Base-by-base conservation (phyloP, 805 yeast species). In the Starmerella roubikii region DNA sequence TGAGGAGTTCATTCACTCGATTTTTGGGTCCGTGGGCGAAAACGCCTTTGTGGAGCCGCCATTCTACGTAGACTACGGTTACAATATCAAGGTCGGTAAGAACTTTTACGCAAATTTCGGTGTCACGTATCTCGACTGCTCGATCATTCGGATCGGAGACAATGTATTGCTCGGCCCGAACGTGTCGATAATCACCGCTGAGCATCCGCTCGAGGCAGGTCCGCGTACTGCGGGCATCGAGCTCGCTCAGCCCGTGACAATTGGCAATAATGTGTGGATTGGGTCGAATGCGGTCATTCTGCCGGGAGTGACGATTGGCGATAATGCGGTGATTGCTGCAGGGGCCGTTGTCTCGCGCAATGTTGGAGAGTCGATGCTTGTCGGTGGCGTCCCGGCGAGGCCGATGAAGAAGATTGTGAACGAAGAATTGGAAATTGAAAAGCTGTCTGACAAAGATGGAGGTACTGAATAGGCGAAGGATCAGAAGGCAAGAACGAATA, bases 211-310 rank as follows among this genome's bases (percentile, higher is more conserved):
- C 6, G 76, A 72, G 39, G 37, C 44, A 3, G 23, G 36, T 24
- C 68, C 74, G 0, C 43, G 56, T 11, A 56, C 55, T 38, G 59
- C 80, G 2, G 71, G 66, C 2, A 57, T 59, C 3, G 86, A 78
- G 52, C 69, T 59, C 48, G 76, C 78, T 0, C 50, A 56, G 27
- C 77, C 79, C 4, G 67, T 79, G 23, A 60, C 54, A 2, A 72
- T 79, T 26, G 83, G 78, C 2, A 66, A 73, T 53, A 68, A 71
- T 44, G 80, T 75, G 8, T 78, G 86, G 88, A 59, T 78, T 29
- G 82, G 81, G 12, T 64, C 75, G 1, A 63, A 65, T 30, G 72
- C 60, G 13, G 59, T 61, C 1, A 65, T 79, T 8, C 55, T 77
- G 36, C 79, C 81, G 2, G 86, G 85, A 8, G 76, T 75, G 10